Evolutionary conservation across 345 rosid genomes (phyloP), one percentile per base, ranked within the genome.

Genomic region (Camelina sativa): DNA sequence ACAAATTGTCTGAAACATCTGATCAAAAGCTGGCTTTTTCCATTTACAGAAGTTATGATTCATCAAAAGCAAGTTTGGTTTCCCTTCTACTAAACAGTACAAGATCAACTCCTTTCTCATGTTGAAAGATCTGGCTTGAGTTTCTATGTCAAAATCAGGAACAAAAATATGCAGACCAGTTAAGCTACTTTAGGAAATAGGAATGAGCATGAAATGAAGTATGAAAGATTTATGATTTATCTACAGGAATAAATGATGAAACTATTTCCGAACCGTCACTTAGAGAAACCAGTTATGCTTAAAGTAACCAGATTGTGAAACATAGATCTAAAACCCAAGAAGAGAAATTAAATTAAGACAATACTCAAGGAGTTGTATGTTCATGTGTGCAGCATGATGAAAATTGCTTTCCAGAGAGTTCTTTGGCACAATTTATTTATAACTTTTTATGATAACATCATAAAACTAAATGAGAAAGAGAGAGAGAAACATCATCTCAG

Each of bases 1-100:
- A 44, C 51, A 46, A 43, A 63, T 25, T 37, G 37, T 48, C 67
- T 77, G 80, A 56, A 56, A 69, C 70, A 62, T 76, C 75, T 62
- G 75, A 76, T 69, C 53, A 76, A 70, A 71, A 77, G 50, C 72
- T 58, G 71, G 34, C 61, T 32, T 55, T 76, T 38, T 65, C 67
- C 7, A 65, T 64, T 57, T 57, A 71, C 56, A 77, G 62, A 71
- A 64, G 76, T 43, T 40, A 71, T 37, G 56, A 50, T 48, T 76
- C 67, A 77, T 17, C 54, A 70, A 63, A 76, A 71, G 65, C 15
- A 76, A 17, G 6, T 55, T 70, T 70, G 75, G 80, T 69, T 68
- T 69, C 74, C 69, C 79, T 68, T 43, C 63, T 61, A 67, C 48
- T 56, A 30, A 60, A 75, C 62, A 48, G 38, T 43, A 60, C 20